Base-by-base conservation (phyloP, 2,329 filamentous ascomycete genomes). In the Mollisia scopiformis region DNA sequence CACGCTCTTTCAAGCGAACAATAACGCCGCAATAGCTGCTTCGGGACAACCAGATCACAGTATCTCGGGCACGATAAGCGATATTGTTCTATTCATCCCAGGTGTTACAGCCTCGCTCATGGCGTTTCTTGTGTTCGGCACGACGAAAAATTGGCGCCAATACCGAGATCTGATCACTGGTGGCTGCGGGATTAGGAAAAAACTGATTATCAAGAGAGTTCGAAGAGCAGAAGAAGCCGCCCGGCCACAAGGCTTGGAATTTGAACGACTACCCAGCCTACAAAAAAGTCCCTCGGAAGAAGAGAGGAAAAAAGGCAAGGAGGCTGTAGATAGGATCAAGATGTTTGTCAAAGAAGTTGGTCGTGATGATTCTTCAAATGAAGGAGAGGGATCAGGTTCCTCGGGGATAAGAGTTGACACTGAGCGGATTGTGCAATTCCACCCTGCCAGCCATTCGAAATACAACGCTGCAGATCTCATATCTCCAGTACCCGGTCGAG, bases 81-180 rank as follows among this genome's bases (percentile, higher is more conserved):
- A 76, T 39, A 70, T 76, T 35, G 27, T 73, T 0, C 65, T 77
- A 5, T 79, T 78, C 57, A 68, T 76, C 1, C 77, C 78, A 2
- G 77, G 76, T 16, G 75, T 76, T 0, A 71, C 76, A 10, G 72
- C 74, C 6, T 72, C 72, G 19, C 62, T 77, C 2, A 67, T 78
- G 3, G 66, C 68, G 3, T 79, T 79, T 39, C 57, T 77, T 43
- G 74, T 79, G 2, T 79, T 79, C 59, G 77, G 77, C 8, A 79
- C 77, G 1, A 77, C 76, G 1, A 74, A 74, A 58, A 73, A 71
- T 5, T 77, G 65, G 65, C 57, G 63, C 28, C 67, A 71, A 55
- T 72, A 73, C 47, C 58, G 66, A 27, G 62, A 70, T 46, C 21
- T 73, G 14, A 51, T 72, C 13, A 3, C 61, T 23, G 64, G 67